Percentiles rank a stretch among this genome's conserved stretches.
Evolutionary conservation across 1,139 yeast species (phyloP).

Genomic region (Zygosaccharomyces sapae): DNA sequence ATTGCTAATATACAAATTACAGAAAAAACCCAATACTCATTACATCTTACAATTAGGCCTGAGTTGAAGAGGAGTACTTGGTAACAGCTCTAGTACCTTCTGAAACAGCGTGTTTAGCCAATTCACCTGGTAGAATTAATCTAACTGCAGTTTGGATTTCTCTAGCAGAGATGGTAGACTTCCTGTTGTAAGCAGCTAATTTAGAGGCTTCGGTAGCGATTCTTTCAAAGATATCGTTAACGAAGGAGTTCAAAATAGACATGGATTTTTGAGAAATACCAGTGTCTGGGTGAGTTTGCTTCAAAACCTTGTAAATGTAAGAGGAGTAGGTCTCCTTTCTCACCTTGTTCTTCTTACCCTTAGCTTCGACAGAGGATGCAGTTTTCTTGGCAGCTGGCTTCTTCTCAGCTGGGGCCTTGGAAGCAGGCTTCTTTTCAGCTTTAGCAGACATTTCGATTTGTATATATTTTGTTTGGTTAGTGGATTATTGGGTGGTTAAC

Average conservation of each 20-base stretch:
- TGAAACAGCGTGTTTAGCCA: slow-evolving; percentile 98
- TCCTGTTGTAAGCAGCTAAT: slow-evolving; percentile 99
- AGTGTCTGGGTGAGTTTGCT: slow-evolving; percentile 99
- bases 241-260: slow-evolving; percentile 99
- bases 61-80: slow-evolving; percentile 83
- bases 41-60: slow-evolving; percentile 18
- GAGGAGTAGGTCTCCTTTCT: slow-evolving; percentile 99
- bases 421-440: slow-evolving; percentile 98
- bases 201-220: slow-evolving; percentile 97
- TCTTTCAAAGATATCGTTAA: slow-evolving; percentile 93
- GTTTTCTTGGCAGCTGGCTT: slow-evolving; percentile 97
- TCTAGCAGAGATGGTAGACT: slow-evolving; percentile 97
- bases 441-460: slow-evolving; percentile 76
- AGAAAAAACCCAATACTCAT: too few species aligned
- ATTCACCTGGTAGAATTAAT: slow-evolving; percentile 98
- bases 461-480: slow-evolving; percentile 17
- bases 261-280: slow-evolving; percentile 99
- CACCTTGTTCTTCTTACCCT: slow-evolving; percentile 93
- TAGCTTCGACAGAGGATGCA: slow-evolving; percentile 61
- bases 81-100: slow-evolving; percentile 99
- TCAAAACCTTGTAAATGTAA: slow-evolving; percentile 96
- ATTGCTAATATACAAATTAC: slow-evolving; percentile 13
- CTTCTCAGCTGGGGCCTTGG: slow-evolving; percentile 98
- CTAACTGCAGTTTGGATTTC: slow-evolving; percentile 99
- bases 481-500: too few species aligned